Conservation (phyloP, 495 filamentous ascomycete genomes). For the Aspergillus asperescens region DNA sequence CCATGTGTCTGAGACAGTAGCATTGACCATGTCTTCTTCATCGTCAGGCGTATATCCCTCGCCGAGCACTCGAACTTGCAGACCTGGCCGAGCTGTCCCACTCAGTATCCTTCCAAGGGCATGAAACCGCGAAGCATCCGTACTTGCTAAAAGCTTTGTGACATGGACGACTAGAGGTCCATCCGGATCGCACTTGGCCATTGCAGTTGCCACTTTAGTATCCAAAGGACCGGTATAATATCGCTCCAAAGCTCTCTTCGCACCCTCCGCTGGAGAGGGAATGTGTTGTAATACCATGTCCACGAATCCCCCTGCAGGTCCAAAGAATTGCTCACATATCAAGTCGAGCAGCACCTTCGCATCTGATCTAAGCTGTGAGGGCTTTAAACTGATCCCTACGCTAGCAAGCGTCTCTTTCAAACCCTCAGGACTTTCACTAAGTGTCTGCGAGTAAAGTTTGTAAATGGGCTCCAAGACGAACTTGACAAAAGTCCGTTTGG, state of each 20-base stretch:
- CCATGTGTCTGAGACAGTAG: slow-evolving; percentile 85
- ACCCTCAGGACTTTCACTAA: slow-evolving; percentile 85
- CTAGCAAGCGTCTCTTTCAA: slow-evolving; percentile 73
- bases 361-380: slow-evolving; percentile 82
- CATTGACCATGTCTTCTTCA: slow-evolving; percentile 92
- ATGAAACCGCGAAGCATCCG: slow-evolving; percentile 82
- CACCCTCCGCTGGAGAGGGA: slow-evolving; percentile 79
- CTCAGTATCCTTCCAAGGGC: slow-evolving; percentile 91
- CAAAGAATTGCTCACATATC: slow-evolving; percentile 95
- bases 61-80: slow-evolving; percentile 84
- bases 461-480: slow-evolving; percentile 96
- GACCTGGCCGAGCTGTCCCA: slow-evolving; percentile 75
- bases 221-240: slow-evolving; percentile 97
- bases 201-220: slow-evolving; percentile 71
- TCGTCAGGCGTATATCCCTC: slow-evolving; percentile 96
- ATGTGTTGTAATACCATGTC: slow-evolving; percentile 92
- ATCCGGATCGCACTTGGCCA: slow-evolving; percentile 78
- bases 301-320: slow-evolving; percentile 81
- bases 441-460: slow-evolving; percentile 93
- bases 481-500: slow-evolving; percentile 85
- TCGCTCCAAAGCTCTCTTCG: slow-evolving; percentile 65
- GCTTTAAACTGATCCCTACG: slow-evolving; percentile 81
- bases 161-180: slow-evolving; percentile 86
- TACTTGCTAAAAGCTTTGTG: slow-evolving; percentile 85
- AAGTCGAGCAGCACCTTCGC: slow-evolving; percentile 82